phyloP scores from a whole-genome alignment of 495 filamentous ascomycete species.

The Podospora tetraspora region DNA sequence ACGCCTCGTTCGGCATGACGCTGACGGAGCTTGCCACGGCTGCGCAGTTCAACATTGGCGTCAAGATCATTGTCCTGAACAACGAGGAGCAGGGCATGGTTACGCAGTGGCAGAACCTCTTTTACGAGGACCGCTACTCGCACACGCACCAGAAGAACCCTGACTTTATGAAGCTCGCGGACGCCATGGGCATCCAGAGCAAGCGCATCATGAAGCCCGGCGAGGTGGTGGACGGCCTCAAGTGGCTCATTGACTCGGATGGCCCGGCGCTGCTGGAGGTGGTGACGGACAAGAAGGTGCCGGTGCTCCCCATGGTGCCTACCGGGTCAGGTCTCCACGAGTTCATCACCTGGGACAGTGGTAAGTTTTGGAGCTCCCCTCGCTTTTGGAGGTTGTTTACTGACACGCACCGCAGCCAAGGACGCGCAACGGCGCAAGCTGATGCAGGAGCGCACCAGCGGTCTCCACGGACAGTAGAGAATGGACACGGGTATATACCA shows the following conservation, averaged over 20 bases:
- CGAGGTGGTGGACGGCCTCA: slow-evolving; percentile 69
- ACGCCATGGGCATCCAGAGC: slow-evolving; percentile 75
- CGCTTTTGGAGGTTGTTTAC: too few species aligned
- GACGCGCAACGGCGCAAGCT: slow-evolving; percentile 66
- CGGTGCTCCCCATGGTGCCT: slow-evolving; percentile 95
- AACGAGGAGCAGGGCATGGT: slow-evolving; percentile 98
- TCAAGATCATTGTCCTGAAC: slow-evolving; percentile 88
- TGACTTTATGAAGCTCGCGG: slow-evolving; percentile 77
- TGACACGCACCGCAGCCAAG: slow-evolving; percentile 53
- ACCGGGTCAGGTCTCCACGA: slow-evolving; percentile 82
- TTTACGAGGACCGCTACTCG: slow-evolving; percentile 87
- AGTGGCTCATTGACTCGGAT: slow-evolving; percentile 81
- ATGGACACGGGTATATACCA: background rate
- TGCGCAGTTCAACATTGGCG: slow-evolving; percentile 83
- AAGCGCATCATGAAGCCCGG: slow-evolving; percentile 59
- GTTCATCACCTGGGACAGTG: slow-evolving; percentile 85
- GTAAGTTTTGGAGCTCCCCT: slow-evolving; percentile 51
- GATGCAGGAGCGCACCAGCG: slow-evolving; percentile 64
- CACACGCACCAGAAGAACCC: slow-evolving; percentile 90
- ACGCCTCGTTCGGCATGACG: slow-evolving; percentile 97
- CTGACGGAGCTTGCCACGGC: slow-evolving; percentile 87
- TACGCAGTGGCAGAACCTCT: slow-evolving; percentile 90
- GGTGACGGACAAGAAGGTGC: slow-evolving; percentile 81
- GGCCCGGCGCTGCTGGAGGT: slow-evolving; percentile 69
- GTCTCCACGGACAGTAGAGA: slow-evolving; percentile 40